Conservation (phyloP, 164 flowering plant species). For the Hamamelis virginiana region DNA sequence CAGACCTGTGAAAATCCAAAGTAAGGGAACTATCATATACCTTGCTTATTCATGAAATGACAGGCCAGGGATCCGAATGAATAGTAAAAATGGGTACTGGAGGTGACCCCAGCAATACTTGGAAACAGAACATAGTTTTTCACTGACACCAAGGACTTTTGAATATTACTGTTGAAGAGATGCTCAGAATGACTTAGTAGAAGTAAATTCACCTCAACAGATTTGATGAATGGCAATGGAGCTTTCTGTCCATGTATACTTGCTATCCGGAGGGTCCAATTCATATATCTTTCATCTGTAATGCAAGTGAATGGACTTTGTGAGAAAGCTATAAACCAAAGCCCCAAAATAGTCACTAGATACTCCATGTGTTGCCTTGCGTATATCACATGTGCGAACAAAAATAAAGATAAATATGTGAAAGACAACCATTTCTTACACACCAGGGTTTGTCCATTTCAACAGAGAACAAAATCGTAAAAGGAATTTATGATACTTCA, state of each 20-base stretch:
- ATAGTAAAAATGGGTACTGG: background rate
- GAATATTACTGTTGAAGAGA: background rate
- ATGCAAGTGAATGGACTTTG: conserved; percentile 13
- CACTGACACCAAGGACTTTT: background rate
- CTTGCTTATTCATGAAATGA: background rate
- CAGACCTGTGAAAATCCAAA: background rate
- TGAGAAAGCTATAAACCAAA: conserved; percentile 3
- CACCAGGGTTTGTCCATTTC: too few relatives aligned
- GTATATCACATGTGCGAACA: background rate
- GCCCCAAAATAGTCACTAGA: background rate
- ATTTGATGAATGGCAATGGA: conserved; percentile 77
- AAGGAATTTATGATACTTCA: too few relatives aligned
- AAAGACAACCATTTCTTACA: too few relatives aligned
- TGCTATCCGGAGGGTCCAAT: conserved; percentile 70
- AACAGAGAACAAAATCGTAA: too few relatives aligned
- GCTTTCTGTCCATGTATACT: conserved; percentile 83
- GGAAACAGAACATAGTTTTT: background rate
- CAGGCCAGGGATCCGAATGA: background rate
- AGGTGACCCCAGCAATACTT: background rate
- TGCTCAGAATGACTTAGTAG: background rate
- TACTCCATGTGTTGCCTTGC: background rate
- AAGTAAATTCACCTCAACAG: conserved; percentile 62
- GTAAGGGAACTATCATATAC: background rate
- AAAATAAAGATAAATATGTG: background rate
- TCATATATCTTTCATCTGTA: conserved; percentile 68